phyloP scores from a whole-genome alignment of 2,329 filamentous ascomycete genomes.

The Curvularia eragrostidis region DNA sequence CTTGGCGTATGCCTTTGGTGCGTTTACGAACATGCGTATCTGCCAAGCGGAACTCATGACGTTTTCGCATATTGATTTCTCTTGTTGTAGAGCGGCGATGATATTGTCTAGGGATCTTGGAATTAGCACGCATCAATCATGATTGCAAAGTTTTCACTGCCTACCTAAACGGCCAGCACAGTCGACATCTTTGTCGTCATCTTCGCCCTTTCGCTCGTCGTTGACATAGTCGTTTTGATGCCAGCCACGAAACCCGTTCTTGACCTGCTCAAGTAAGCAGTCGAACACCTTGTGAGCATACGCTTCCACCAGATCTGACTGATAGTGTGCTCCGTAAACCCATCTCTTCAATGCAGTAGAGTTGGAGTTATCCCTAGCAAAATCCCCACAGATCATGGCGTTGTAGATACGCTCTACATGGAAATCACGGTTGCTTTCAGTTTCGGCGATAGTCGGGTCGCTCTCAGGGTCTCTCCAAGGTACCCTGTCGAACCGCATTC shows the following conservation, averaged over 20 bases:
- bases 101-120: slow-evolving; percentile 29
- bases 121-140: background rate
- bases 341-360: slow-evolving; percentile 46
- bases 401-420: slow-evolving; percentile 42
- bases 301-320: slow-evolving; percentile 39
- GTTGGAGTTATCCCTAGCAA: slow-evolving; percentile 38
- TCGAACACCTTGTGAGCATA: slow-evolving; percentile 46
- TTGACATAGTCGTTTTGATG: slow-evolving; percentile 45
- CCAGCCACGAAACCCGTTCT: slow-evolving; percentile 45
- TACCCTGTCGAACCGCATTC: slow-evolving; percentile 34
- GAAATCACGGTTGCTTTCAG: slow-evolving; percentile 26
- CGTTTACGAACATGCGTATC: slow-evolving; percentile 49
- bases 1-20: slow-evolving; percentile 43
- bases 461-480: slow-evolving; percentile 34
- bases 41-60: slow-evolving; percentile 46
- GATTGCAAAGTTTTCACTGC: background rate
- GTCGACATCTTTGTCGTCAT: slow-evolving; percentile 41
- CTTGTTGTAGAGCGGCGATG: slow-evolving; percentile 39
- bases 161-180: slow-evolving; percentile 35
- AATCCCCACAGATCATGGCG: slow-evolving; percentile 41
- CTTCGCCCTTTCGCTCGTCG: slow-evolving; percentile 46
- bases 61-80: slow-evolving; percentile 49
- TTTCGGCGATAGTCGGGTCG: slow-evolving; percentile 32
- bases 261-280: slow-evolving; percentile 38
- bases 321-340: slow-evolving; percentile 41